Evolutionary conservation across 345 rosid genomes (phyloP).

Genomic region (Linum trigynum): DNA sequence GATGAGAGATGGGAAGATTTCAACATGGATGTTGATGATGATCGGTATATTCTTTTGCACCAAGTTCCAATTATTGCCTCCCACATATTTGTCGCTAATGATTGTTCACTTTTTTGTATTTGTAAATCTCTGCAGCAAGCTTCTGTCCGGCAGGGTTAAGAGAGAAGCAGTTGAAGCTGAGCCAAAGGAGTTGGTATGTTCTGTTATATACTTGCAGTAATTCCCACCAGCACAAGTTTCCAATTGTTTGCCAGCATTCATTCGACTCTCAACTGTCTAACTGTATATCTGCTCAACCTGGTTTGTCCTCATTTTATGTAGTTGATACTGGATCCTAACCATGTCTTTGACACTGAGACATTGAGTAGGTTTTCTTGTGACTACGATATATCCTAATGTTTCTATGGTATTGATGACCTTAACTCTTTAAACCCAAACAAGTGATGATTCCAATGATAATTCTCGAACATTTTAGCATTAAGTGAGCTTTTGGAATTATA

Average conservation of each 20-base stretch:
- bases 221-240: background rate
- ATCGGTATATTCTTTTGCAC: conserved; percentile 35
- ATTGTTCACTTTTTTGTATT: conserved; percentile 9
- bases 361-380: no score
- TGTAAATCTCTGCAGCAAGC: conserved; percentile 41
- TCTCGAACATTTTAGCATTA: no score
- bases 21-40: conserved; percentile 73
- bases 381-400: no score
- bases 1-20: conserved; percentile 86
- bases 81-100: conserved; percentile 1
- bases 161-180: conserved; percentile 61
- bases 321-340: no score
- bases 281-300: background rate
- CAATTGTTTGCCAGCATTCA: background rate
- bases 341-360: no score
- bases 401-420: no score
- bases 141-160: conserved; percentile 62
- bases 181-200: conserved; percentile 46
- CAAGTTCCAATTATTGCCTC: background rate
- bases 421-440: no score
- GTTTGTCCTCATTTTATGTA: no score
- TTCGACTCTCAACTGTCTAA: background rate
- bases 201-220: conserved; percentile 1
- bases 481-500: no score
- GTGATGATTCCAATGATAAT: no score